Percentiles rank a stretch among this genome's conserved stretches.
These are phyloP conservation scores for Lasiodiplodia sp. DNA, from an alignment of 2,329 filamentous ascomycete genomes.

Conservation along the genomic window DNA sequence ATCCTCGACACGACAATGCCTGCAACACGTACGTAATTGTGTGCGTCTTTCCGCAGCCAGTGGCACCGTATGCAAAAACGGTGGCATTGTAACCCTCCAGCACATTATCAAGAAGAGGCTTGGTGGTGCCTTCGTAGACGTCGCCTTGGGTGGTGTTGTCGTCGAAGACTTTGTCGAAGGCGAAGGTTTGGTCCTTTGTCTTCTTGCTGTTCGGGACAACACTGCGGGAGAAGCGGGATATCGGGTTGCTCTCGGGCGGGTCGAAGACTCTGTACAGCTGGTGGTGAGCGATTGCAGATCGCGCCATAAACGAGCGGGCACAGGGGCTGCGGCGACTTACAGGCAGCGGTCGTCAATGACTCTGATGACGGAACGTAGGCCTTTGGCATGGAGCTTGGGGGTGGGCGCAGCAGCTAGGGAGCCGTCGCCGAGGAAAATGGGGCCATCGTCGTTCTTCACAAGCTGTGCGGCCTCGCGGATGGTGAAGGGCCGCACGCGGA, in stretches of 20 bases:
- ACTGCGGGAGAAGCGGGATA: conserved; percentile 84
- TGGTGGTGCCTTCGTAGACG: conserved; percentile 93
- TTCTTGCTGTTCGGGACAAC: conserved; percentile 83
- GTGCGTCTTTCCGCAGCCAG: conserved; percentile 97
- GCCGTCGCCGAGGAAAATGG: conserved; percentile 93
- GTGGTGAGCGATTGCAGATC: conserved; percentile 36
- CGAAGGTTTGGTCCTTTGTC: conserved; percentile 97
- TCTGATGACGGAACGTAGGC: conserved; percentile 90
- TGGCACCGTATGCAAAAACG: conserved; percentile 97
- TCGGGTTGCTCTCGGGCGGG: conserved; percentile 90
- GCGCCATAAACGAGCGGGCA: conserved; percentile 29
- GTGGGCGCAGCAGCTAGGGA: conserved; percentile 87
- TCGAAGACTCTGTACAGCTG: conserved; percentile 79
- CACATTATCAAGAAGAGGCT: conserved; percentile 88
- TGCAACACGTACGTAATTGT: conserved; percentile 71
- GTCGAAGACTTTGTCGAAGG: conserved; percentile 96
- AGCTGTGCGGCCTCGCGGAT: conserved; percentile 96
- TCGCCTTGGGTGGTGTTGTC: conserved; percentile 91
- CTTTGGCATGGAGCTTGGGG: conserved; percentile 84
- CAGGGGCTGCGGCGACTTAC: conserved; percentile 57
- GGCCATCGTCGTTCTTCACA: conserved; percentile 79
- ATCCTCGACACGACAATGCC: conserved; percentile 80
- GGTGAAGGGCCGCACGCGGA: conserved; percentile 71
- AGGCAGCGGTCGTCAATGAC: conserved; percentile 95
- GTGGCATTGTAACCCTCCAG: conserved; percentile 98